Base-by-base conservation (phyloP, 2,329 filamentous ascomycete genomes). In the Chrysoporthe deuterocubensis region DNA sequence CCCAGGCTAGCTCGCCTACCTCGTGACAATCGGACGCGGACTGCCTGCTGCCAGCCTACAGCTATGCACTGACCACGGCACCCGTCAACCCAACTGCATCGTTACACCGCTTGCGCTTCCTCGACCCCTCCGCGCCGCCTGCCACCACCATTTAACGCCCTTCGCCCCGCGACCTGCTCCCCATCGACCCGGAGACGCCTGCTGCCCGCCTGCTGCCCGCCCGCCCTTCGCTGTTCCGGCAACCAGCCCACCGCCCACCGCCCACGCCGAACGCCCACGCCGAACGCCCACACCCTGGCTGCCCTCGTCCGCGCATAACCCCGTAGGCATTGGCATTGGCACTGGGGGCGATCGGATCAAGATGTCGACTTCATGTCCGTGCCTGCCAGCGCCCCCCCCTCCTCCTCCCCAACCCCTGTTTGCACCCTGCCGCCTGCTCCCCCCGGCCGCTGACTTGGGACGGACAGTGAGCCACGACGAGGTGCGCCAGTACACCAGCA, bases 401-500 rank as follows among this genome's bases (percentile, higher is more conserved):
- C 26, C 26, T 26, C 26, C 26, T 26, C 26, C 26, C 26, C 26
- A 26, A 26, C 32, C 21, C 4, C 21, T n/a, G 14, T 62, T 52
- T 21, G 21, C 16, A 54, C 50, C 50, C 50, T 54, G 50, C 26
- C 16, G 50, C 32, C 32, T 21, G 50, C 50, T 54, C 32, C 50
- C 32, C 32, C 26, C 50, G 50, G 26, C 26, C 37, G 58, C 58
- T 70, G 52, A 69, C 62, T 43, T 16, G n/a, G 26, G n/a, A 26
- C 21, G 42, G 18, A 52, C 70, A 88, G 86, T 88, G 71, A 81
- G 80, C 52, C 64, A 79, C 64, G 81, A 84, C 64, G 86, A 89
- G 74, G 80, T 79, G 71, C 71, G 75, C 66, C 79, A 81, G 71
- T 89, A 88, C 76, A 89, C 84, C 64, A 78, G 80, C 65, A 83